These are phyloP conservation scores for Phytophthora aleatoria DNA, from an alignment of 352 stramenopile genomes.

Conservation along the genomic window DNA sequence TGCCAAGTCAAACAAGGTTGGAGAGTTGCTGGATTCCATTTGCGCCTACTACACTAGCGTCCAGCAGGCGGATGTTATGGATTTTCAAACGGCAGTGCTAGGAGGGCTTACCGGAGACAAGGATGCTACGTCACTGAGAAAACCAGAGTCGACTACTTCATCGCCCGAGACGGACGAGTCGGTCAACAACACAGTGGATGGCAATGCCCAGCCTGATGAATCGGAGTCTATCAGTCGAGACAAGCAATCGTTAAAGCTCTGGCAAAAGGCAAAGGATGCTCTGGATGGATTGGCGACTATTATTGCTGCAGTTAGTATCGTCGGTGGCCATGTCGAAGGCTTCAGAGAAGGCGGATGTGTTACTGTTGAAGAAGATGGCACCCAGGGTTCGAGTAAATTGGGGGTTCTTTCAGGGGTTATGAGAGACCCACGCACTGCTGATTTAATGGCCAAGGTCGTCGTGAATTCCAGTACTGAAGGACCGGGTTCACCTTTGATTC, in stretches of 20 bases:
- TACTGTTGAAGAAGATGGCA: constrained; percentile 53
- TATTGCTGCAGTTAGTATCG: constrained; percentile 69
- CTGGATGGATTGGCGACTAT: constrained; percentile 60
- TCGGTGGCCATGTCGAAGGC: constrained; percentile 74
- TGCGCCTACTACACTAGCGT: constrained; percentile 72
- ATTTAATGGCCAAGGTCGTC: constrained; percentile 45
- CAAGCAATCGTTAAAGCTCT: constrained; percentile 70
- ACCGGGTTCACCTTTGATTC: constrained; percentile 17
- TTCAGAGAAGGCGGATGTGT: constrained; percentile 72
- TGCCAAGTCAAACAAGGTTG: constrained; percentile 49
- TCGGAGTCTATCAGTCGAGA: constrained; percentile 43
- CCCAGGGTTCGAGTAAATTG: constrained; percentile 21
- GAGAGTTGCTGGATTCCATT: constrained; percentile 65
- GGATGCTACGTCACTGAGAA: constrained; percentile 38
- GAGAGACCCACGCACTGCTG: constrained; percentile 41
- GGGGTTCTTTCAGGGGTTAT: constrained; percentile 49
- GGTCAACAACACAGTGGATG: constrained; percentile 16
- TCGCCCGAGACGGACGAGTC: constrained; percentile 66
- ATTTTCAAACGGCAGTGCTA: constrained; percentile 4
- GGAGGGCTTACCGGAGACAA: constrained; percentile 5
- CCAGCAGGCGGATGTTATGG: constrained; percentile 13
- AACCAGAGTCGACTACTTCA: constrained; percentile 58
- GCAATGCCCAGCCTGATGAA: constrained; percentile 23
- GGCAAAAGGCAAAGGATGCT: constrained; percentile 80
- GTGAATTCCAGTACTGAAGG: constrained; percentile 18